Evolutionary conservation across 352 stramenopile species (phyloP).

Genomic region (Globisporangium parvum): DNA sequence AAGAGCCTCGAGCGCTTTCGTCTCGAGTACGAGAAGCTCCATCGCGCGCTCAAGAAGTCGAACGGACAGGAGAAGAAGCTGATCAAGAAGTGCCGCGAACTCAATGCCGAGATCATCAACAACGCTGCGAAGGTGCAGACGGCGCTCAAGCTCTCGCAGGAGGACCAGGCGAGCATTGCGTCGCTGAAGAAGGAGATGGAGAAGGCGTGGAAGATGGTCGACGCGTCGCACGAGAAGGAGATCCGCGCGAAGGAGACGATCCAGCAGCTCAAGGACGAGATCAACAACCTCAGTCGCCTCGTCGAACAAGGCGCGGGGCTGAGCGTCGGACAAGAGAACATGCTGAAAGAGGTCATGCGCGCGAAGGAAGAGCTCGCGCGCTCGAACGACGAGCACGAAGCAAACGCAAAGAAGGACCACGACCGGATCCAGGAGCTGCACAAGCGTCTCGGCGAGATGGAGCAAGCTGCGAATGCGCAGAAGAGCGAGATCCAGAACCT

Average conservation of each 20-base stretch:
- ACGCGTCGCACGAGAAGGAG: conserved; percentile 93
- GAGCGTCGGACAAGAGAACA: conserved; percentile 90
- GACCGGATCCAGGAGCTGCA: conserved; percentile 78
- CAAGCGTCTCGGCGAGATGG: conserved; percentile 57
- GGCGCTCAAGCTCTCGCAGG: conserved; percentile 91
- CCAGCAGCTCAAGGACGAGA: conserved; percentile 94
- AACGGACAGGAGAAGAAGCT: conserved; percentile 94
- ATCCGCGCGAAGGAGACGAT: conserved; percentile 93
- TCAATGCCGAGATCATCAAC: conserved; percentile 95
- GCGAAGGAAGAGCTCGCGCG: conserved; percentile 87
- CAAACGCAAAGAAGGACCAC: conserved; percentile 76
- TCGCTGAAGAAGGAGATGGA: conserved; percentile 96
- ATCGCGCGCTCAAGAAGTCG: conserved; percentile 91
- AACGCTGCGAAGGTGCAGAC: conserved; percentile 95
- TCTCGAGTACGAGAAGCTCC: conserved; percentile 95
- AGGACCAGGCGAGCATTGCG: conserved; percentile 91
- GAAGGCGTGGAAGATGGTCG: conserved; percentile 93
- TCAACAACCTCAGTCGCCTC: conserved; percentile 92
- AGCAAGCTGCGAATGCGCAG: conserved; percentile 38
- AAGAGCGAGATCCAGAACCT: conserved; percentile 79
- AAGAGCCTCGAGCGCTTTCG: conserved; percentile 92
- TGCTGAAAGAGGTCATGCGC: conserved; percentile 88
- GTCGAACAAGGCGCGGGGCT: conserved; percentile 92
- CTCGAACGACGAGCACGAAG: conserved; percentile 81
- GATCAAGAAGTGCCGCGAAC: conserved; percentile 93